A percentile compares a stretch with the other conserved stretches of the same genome.
phyloP scores from a whole-genome alignment of 2,329 filamentous ascomycete genomes.

The Parafenestella ontariensis region DNA sequence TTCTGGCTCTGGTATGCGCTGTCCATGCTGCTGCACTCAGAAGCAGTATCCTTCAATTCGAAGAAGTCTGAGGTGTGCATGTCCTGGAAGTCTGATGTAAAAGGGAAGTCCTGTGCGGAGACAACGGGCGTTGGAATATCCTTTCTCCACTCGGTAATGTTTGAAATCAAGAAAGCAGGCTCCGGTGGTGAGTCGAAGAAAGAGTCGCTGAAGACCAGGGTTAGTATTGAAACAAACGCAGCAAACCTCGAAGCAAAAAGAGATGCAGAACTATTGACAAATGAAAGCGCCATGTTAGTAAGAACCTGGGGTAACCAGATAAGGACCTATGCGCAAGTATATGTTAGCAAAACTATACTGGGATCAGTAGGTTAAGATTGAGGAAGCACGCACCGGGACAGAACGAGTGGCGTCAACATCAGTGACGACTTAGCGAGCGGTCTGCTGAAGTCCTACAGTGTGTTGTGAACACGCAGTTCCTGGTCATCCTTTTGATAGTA shows the following conservation, averaged over 20 bases:
- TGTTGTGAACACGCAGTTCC: not conserved
- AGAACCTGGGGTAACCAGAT: constrained; percentile 5
- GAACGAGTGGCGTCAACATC: constrained; percentile 2
- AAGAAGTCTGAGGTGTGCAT: constrained; percentile 45
- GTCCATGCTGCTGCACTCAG: constrained; percentile 53
- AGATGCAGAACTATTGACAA: constrained; percentile 25
- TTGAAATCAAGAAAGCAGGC: constrained; percentile 45
- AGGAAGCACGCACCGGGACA: constrained; percentile 25
- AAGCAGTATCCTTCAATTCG: constrained; percentile 47
- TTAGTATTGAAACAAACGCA: constrained; percentile 43
- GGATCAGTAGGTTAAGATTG: not conserved
- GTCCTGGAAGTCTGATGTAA: constrained; percentile 43
- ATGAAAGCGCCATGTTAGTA: constrained; percentile 50
- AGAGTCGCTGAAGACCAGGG: constrained; percentile 48
- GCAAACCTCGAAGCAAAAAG: constrained; percentile 21
- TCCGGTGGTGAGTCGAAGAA: constrained; percentile 46
- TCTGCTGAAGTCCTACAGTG: constrained; percentile 4
- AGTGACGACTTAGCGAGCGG: not conserved
- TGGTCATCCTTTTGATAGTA: not conserved
- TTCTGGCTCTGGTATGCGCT: constrained; percentile 52
- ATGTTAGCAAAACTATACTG: constrained; percentile 18
- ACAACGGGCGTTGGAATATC: constrained; percentile 45
- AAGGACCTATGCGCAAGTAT: constrained; percentile 9
- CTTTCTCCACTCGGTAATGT: constrained; percentile 53
- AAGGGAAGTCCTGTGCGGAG: constrained; percentile 45